A percentile compares a stretch with the other conserved stretches of the same genome.
phyloP scores from a whole-genome alignment of 1,284 basidiomycete species.

The Porodaedalea pini region DNA sequence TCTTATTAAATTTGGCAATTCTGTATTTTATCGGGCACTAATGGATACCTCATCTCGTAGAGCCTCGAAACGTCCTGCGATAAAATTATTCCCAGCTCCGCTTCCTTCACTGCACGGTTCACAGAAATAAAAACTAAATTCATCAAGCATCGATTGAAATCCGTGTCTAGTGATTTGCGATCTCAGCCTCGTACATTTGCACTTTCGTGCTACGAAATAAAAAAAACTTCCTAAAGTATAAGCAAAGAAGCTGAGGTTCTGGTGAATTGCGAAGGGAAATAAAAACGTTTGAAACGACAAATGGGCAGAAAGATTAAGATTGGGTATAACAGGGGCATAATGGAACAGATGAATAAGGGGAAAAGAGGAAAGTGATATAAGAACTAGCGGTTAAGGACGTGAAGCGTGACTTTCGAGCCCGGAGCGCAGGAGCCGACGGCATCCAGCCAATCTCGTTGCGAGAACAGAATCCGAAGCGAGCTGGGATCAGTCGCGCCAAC shows the following conservation, averaged over 20 bases:
- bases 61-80: no score
- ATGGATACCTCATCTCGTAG: no score
- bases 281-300: neutral
- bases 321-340: no score
- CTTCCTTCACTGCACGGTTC: no score
- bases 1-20: no score
- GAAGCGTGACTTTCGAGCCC: conserved; percentile 28
- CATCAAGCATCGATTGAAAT: no score
- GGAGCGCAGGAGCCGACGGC: conserved; percentile 28
- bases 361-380: neutral
- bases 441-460: conserved; percentile 38
- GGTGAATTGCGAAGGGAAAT: neutral
- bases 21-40: no score
- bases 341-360: neutral
- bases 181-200: no score
- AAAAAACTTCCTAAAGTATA: neutral
- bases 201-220: neutral
- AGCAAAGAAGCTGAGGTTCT: neutral
- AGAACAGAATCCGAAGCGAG: conserved; percentile 10
- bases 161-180: neutral
- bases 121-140: no score
- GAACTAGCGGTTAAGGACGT: conserved; percentile 31
- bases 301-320: no score
- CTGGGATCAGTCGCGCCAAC: conserved; percentile 19
- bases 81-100: no score